Percentiles rank a stretch among this genome's conserved stretches.
Conservation (phyloP, 78 protist genomes). For the Dictyostelium capitatum region DNA sequence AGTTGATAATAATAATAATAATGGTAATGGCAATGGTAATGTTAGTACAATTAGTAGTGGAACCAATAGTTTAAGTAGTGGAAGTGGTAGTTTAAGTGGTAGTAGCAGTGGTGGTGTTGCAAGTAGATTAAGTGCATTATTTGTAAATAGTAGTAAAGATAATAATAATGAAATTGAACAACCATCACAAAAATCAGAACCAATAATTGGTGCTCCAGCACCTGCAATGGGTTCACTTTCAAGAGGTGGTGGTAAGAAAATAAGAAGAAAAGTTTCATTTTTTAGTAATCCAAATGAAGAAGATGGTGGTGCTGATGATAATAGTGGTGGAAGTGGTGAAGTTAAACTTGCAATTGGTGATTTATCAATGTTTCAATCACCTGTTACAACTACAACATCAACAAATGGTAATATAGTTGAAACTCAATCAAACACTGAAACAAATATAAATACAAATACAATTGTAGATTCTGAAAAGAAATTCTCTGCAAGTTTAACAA, state of each 20-base stretch:
- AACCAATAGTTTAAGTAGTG: background rate
- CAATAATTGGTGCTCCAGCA: slow-evolving; percentile 21
- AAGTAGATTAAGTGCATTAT: slow-evolving; percentile 22
- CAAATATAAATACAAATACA: background rate
- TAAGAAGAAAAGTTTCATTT: slow-evolving; percentile 72
- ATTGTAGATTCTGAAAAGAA: background rate
- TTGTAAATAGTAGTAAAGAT: slow-evolving; percentile 29
- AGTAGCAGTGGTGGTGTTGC: slow-evolving; percentile 9
- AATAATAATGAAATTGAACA: background rate
- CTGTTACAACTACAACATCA: background rate
- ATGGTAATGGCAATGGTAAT: background rate
- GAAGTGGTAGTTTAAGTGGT: slow-evolving; percentile 3
- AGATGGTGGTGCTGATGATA: background rate
- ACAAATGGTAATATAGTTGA: background rate
- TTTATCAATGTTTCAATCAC: slow-evolving; percentile 11
- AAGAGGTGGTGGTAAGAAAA: slow-evolving; percentile 31
- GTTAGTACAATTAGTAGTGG: background rate
- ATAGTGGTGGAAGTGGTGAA: background rate
- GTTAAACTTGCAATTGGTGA: background rate
- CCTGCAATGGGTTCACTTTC: slow-evolving; percentile 21
- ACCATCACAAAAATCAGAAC: slow-evolving; percentile 1
- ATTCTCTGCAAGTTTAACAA: background rate
- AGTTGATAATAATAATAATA: background rate
- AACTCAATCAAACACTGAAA: background rate
- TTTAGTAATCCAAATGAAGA: slow-evolving; percentile 16